Base-by-base conservation (phyloP, 2,329 filamentous ascomycete genomes). In the Emmonsia crescens region DNA sequence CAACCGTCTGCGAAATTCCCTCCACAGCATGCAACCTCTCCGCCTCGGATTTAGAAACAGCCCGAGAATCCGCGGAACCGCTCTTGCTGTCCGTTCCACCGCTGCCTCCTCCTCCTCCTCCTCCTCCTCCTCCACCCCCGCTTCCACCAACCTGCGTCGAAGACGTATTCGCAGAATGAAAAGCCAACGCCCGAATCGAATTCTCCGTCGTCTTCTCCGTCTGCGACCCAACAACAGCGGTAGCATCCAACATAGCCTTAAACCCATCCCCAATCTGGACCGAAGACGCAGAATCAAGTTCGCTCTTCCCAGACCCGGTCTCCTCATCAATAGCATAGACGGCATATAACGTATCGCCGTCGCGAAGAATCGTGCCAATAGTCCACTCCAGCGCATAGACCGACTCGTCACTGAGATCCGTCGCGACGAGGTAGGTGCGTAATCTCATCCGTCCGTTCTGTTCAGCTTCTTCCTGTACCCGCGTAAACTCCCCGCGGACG, bases 331-430 rank as follows among this genome's bases (percentile, higher is more conserved):
- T 87, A 62, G 92, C 96, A 76, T 95, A 96, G 54, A 97, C 90
- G 2, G 91, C 91, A 64, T 96, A 86, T 42, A 99, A 81, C 0
- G 93, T 97, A 72, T 99, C 94, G 8, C 94, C 94, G 68, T 97
- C 92, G 57, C 94, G 85, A 36, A 99, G 80, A 5, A 97, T 91
- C 0, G 93, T 97, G 8, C 94, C 94, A 61, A 99, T 92, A 0
- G 93, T 94, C 94, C 94, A 99, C 74, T 99, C 94, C 38, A 99
- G 80, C 1, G 94, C 94, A 73, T 97, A 95, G 6, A 90, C 89
- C 4, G 93, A 92, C 76, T 99, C 94, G 44, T 94, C 89, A 67
- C 92, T 96, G 3, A 97, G 78, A 74, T 99, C 94, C 0, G 91
- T 96, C 2, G 94, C 93, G n/a, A 96, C 91, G 19, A 99, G 79